A percentile compares a stretch with the other conserved stretches of the same genome.
These are phyloP conservation scores for Cenchrus americanus DNA, from an alignment of 176 grass and related monocot genomes.

Conservation along the genomic window DNA sequence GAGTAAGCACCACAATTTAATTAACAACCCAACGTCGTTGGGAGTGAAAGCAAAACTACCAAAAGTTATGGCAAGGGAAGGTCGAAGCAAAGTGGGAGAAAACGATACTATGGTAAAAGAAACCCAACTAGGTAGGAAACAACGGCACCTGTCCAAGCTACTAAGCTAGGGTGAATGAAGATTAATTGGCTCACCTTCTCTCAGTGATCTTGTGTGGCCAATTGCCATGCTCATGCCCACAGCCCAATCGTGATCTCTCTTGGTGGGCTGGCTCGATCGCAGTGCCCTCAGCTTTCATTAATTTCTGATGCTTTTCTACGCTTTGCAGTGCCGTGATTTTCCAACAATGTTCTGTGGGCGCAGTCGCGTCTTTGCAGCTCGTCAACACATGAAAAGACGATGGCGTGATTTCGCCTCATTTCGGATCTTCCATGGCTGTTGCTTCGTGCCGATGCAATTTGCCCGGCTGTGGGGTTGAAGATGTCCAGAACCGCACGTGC, in stretches of 20 bases:
- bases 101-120: constrained; percentile 26
- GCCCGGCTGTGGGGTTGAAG: not conserved
- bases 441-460: not conserved
- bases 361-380: not conserved
- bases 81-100: not conserved
- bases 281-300: not conserved
- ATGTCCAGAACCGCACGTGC: not conserved
- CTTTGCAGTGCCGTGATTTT: not conserved
- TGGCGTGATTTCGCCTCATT: too few species aligned
- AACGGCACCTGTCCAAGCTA: not conserved
- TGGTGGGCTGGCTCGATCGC: not conserved
- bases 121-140: not conserved
- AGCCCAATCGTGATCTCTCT: not conserved
- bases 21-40: not conserved
- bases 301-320: not conserved
- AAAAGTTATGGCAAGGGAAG: constrained; percentile 10
- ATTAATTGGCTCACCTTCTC: not conserved
- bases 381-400: not conserved
- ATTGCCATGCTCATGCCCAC: not conserved
- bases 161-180: too few species aligned
- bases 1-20: constrained; percentile 19
- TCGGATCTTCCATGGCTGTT: too few species aligned
- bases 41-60: constrained; percentile 32
- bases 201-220: not conserved
- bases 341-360: not conserved